Conservation (phyloP, 176 grass and related monocot species). For the Phyllostachys edulis region DNA sequence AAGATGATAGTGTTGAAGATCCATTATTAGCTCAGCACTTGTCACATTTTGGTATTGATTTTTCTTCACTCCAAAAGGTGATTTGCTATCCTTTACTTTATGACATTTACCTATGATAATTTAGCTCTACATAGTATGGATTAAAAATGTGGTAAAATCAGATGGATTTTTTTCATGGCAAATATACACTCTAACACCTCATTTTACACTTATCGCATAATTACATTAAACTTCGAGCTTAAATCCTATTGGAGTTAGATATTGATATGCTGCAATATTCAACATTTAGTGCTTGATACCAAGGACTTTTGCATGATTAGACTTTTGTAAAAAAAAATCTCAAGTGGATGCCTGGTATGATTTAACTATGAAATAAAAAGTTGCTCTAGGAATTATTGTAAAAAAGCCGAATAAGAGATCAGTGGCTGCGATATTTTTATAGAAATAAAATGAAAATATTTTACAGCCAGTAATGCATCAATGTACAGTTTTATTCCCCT, state of each 20-base stretch:
- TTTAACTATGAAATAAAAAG: neutral
- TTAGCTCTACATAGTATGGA: neutral
- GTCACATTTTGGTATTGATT: constrained; percentile 93
- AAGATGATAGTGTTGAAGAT: constrained; percentile 95
- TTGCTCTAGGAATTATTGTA: constrained; percentile 3
- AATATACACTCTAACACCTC: neutral
- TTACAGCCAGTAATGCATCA: neutral
- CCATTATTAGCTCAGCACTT: constrained; percentile 94
- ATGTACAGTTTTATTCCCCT: neutral
- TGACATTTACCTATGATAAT: neutral
- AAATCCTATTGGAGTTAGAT: neutral
- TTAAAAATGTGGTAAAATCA: neutral
- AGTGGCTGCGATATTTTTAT: neutral
- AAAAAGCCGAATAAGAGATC: constrained; percentile 3
- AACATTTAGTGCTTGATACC: neutral
- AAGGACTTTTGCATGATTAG: neutral
- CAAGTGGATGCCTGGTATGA: neutral
- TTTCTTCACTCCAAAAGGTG: constrained; percentile 98
- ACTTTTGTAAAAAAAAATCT: neutral
- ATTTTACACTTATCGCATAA: neutral
- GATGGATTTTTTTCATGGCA: neutral
- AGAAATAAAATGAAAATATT: neutral
- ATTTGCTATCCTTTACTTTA: constrained; percentile 23
- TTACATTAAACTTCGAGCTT: neutral
- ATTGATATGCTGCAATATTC: neutral